These are phyloP conservation scores for Hypoxylon sp. DNA, from an alignment of 2,329 filamentous ascomycete species.

Conservation along the genomic window DNA sequence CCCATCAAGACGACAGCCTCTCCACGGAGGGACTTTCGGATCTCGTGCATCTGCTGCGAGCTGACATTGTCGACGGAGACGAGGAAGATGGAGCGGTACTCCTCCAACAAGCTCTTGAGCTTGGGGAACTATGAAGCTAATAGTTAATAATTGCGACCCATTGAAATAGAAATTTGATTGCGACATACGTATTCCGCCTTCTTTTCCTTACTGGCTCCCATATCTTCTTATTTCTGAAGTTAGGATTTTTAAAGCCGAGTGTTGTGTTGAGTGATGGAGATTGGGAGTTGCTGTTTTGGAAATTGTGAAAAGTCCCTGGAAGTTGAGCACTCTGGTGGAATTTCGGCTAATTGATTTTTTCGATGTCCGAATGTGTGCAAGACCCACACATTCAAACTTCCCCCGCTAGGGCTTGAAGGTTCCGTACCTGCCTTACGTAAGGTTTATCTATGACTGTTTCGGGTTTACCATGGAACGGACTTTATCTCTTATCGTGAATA, in stretches of 20 bases:
- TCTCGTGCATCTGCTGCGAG: constrained; percentile 99
- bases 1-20: constrained; percentile 98
- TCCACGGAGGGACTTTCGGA: constrained; percentile 90
- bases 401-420: constrained; percentile 42
- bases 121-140: constrained; percentile 88
- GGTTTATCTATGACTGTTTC: not conserved
- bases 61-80: constrained; percentile 99
- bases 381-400: constrained; percentile 5
- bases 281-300: constrained; percentile 39
- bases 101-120: constrained; percentile 97
- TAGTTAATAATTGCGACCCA: constrained; percentile 18
- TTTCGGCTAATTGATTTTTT: constrained; percentile 49
- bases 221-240: constrained; percentile 96
- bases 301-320: constrained; percentile 31
- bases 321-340: constrained; percentile 31
- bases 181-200: constrained; percentile 74
- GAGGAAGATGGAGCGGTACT: constrained; percentile 98
- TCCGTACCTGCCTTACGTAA: constrained; percentile 1
- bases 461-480: not conserved
- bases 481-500: constrained; percentile 18
- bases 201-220: constrained; percentile 96
- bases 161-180: constrained; percentile 1
- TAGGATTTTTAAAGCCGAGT: constrained; percentile 97
- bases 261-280: constrained; percentile 38
- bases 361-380: constrained; percentile 36